phyloP scores from a whole-genome alignment of 345 rosid genomes.

The Crucihimalaya himalaica region DNA sequence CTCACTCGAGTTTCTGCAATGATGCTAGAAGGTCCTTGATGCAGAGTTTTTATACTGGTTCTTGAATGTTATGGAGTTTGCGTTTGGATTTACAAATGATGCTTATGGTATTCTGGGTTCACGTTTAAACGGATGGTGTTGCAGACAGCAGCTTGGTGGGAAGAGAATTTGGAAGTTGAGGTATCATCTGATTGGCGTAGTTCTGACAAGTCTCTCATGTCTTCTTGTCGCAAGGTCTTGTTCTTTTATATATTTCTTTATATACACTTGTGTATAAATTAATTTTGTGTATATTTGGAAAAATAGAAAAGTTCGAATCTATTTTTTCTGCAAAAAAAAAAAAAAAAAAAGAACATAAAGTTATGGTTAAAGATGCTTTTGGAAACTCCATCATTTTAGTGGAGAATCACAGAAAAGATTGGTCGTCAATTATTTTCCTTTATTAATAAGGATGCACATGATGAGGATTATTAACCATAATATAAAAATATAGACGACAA shows the following conservation, averaged over 20 bases:
- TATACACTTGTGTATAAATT: neutral
- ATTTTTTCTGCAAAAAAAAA: neutral
- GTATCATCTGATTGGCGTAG: conserved; percentile 66
- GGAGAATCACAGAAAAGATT: conserved; percentile 35
- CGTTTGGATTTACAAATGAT: neutral
- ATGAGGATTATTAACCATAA: conserved; percentile 14
- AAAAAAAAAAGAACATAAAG: neutral
- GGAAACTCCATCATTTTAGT: conserved; percentile 15
- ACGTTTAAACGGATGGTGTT: conserved; percentile 7
- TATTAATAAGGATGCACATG: conserved; percentile 13
- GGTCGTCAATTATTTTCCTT: conserved; percentile 1
- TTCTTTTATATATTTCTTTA: neutral
- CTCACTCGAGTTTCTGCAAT: conserved; percentile 44
- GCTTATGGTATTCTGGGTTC: neutral
- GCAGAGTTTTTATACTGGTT: conserved; percentile 20
- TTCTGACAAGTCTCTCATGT: neutral
- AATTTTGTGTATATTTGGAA: neutral
- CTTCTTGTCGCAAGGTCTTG: neutral
- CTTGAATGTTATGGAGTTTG: neutral
- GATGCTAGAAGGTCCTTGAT: neutral
- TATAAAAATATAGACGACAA: neutral
- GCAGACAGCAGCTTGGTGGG: conserved; percentile 79
- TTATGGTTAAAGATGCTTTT: conserved; percentile 19
- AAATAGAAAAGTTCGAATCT: neutral
- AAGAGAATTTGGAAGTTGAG: conserved; percentile 63